Evolutionary conservation across 1,284 basidiomycete species (phyloP), one percentile per base, ranked within the genome.

Genomic region (Wolfiporia cocos): DNA sequence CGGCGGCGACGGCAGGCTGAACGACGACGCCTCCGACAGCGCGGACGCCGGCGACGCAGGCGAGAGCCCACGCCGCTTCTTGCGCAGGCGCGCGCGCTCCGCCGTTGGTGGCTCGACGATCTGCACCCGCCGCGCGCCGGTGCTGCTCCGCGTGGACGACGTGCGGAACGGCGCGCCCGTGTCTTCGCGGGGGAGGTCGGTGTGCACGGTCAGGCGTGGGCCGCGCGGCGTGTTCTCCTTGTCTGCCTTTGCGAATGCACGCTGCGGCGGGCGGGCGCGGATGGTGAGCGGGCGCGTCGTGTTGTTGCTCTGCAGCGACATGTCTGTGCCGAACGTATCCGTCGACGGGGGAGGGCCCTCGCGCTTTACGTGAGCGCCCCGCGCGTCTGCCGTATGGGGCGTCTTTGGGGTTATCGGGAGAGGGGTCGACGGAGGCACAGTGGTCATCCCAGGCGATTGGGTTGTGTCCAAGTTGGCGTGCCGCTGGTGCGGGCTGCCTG

Each of bases 71-170:
- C 58, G 50, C 49, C 61, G 62, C 44, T 63, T 66, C 51, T 68
- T 73, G 49, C 70, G 73, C 41, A 65, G 65, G 21, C 75, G 65
- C 43, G 69, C 71, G 2, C 63, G 60, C 24, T 59, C 57, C 29
- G 51, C 57, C 21, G 51, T 54, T 3, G 64, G 49, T 21, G 75
- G 72, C 48, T 75, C 71, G 23, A 78, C 54, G 41, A 81, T 76
- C 47, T 77, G 76, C 15, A 81, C 73, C 26, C 61, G 70, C 37
- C 54, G 53, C 20, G 61, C 58, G 18, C 21, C 38, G 37, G 48
- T 56, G 52, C 50, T 53, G 37, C 61, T 69, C 43, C 67, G 66
- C 38, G 73, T 44, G 10, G 73, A 76, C 14, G 75, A 69, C 46
- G 68, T 75, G 31, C 52, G 49, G 10, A 42, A 49, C 10, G 43